Evolutionary conservation across 495 filamentous ascomycete species (phyloP).

Genomic region (Hypoxylon crocopeplum): DNA sequence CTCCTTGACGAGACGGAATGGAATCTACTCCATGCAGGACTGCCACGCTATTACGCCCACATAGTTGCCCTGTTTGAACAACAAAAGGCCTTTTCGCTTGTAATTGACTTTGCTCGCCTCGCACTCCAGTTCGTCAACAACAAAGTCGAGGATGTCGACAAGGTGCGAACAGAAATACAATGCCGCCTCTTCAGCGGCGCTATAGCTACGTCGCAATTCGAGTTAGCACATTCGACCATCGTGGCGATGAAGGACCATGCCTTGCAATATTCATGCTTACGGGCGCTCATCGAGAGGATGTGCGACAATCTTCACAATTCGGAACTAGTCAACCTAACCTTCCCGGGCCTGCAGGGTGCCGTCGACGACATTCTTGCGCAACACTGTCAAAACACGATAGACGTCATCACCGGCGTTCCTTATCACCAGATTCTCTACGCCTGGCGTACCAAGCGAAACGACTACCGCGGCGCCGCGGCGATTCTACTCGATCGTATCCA

Average conservation of each 20-base stretch:
- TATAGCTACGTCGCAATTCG: constrained; percentile 75
- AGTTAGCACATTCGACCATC: constrained; percentile 81
- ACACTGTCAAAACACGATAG: constrained; percentile 63
- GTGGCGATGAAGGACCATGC: constrained; percentile 71
- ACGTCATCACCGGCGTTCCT: constrained; percentile 64
- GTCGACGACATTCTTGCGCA: constrained; percentile 80
- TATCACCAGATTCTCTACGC: constrained; percentile 88
- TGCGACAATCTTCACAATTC: constrained; percentile 68
- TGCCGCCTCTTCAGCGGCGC: constrained; percentile 83
- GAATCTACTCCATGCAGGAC: constrained; percentile 75
- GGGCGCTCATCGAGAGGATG: constrained; percentile 73
- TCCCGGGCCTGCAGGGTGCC: constrained; percentile 73
- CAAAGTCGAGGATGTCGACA: constrained; percentile 49
- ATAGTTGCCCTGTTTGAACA: constrained; percentile 82
- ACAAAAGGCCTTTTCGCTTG: constrained; percentile 74
- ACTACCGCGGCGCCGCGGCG: constrained; percentile 88
- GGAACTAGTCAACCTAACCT: constrained; percentile 76
- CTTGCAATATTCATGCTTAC: constrained; percentile 68
- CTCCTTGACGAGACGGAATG: constrained; percentile 76
- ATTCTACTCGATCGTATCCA: constrained; percentile 69
- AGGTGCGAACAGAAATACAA: constrained; percentile 70
- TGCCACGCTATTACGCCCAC: constrained; percentile 86
- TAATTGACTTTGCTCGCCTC: constrained; percentile 82
- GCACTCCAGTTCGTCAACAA: constrained; percentile 68
- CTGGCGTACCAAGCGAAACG: constrained; percentile 80